Conservation (phyloP, 2,329 filamentous ascomycete genomes). For the Verticillium isaacii region DNA sequence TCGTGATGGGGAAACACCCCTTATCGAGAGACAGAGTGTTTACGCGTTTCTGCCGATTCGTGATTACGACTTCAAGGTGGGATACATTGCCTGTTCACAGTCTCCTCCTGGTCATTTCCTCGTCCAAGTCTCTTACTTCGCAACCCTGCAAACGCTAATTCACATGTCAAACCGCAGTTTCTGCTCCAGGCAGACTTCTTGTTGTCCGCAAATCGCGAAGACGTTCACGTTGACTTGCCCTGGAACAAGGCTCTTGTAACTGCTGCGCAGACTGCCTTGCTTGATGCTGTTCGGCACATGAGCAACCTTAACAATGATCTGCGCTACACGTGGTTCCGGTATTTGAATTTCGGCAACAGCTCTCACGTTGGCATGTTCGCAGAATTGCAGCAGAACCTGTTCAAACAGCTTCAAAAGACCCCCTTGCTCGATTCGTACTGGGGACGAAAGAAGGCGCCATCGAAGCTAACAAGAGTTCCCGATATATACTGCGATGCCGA, state of each 20-base stretch:
- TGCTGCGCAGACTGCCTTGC: background rate
- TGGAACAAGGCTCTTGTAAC: constrained; percentile 16
- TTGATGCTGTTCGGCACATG: constrained; percentile 3
- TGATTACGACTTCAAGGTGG: constrained; percentile 17
- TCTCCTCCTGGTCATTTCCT: background rate
- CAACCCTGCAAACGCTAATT: background rate
- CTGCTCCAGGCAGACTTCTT: constrained; percentile 21
- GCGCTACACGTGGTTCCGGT: constrained; percentile 9
- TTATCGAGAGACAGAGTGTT: constrained; percentile 10
- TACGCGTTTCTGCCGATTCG: constrained; percentile 21
- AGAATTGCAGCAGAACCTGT: background rate
- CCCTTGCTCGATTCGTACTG: background rate
- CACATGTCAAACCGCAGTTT: constrained; percentile 10
- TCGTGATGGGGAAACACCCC: background rate
- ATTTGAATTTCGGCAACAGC: background rate
- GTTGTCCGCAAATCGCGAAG: constrained; percentile 17
- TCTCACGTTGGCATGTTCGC: constrained; percentile 3
- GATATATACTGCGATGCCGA: background rate
- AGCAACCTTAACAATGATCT: constrained; percentile 4
- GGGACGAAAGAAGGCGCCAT: background rate
- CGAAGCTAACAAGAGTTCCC: background rate
- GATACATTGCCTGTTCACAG: background rate
- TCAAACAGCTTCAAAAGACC: background rate
- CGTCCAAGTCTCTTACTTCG: too few relatives aligned
- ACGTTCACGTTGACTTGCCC: constrained; percentile 10